Conservation (phyloP, 495 filamentous ascomycete species). For the Penicillium paxilli region DNA sequence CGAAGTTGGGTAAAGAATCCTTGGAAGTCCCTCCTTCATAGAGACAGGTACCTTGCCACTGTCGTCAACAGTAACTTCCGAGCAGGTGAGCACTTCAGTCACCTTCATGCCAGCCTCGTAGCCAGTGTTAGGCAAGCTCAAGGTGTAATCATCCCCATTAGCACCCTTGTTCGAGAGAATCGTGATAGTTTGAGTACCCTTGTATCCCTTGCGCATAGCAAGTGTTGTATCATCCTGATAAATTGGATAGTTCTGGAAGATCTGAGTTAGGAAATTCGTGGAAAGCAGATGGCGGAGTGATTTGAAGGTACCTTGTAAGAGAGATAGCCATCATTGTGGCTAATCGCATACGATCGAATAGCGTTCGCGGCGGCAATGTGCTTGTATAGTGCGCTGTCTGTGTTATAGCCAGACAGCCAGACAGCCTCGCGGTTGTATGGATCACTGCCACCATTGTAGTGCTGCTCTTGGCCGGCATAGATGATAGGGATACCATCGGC, state of each 20-base stretch:
- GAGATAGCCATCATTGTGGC: constrained; percentile 43
- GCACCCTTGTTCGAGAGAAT: constrained; percentile 61
- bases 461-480: constrained; percentile 76
- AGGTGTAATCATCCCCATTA: constrained; percentile 40
- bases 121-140: constrained; percentile 45
- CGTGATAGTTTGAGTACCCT: constrained; percentile 55
- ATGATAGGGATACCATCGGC: constrained; percentile 66
- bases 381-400: constrained; percentile 59
- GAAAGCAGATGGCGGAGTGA: background rate
- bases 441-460: constrained; percentile 61
- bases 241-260: constrained; percentile 48
- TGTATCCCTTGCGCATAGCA: constrained; percentile 64
- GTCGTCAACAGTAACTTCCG: constrained; percentile 33
- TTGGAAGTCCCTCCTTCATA: constrained; percentile 31
- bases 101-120: constrained; percentile 33
- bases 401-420: constrained; percentile 68
- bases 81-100: constrained; percentile 49
- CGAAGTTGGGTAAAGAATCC: constrained; percentile 27
- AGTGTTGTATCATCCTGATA: constrained; percentile 58
- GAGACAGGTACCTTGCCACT: constrained; percentile 35
- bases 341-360: constrained; percentile 57
- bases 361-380: constrained; percentile 60
- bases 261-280: background rate
- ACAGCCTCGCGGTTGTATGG: constrained; percentile 74
- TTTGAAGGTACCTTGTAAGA: constrained; percentile 39